phyloP scores from a whole-genome alignment of 345 rosid genomes.

The Atalantia buxifolia region DNA sequence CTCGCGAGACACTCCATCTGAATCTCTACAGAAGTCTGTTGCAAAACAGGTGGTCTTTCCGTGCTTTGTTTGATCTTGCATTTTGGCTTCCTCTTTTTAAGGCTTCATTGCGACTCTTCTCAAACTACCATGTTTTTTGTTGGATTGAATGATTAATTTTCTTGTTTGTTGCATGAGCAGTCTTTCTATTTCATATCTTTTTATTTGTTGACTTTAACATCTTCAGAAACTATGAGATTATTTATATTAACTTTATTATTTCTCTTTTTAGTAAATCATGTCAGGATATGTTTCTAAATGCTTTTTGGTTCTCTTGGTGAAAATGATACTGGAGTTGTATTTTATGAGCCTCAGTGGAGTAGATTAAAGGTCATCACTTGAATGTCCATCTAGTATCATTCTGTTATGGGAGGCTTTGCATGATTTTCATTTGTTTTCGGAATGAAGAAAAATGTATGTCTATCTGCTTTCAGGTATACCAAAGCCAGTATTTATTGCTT shows the following conservation, averaged over 20 bases:
- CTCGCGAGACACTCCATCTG: conserved; percentile 31
- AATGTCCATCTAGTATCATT: neutral
- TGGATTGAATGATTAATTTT: neutral
- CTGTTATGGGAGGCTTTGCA: neutral
- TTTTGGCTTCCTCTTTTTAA: neutral
- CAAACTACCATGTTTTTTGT: neutral
- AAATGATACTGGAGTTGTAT: neutral
- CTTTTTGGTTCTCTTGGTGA: neutral
- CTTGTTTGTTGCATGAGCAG: neutral
- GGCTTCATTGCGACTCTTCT: neutral
- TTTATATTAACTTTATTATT: neutral
- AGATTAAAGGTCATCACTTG: neutral
- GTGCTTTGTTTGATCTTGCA: neutral
- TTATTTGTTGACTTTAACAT: neutral
- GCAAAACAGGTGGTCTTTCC: conserved; percentile 62
- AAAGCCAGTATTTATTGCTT: neutral
- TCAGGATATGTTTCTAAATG: neutral
- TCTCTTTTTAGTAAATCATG: neutral
- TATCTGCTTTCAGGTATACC: neutral
- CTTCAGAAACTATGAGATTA: neutral
- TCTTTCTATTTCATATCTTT: neutral
- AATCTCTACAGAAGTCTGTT: conserved; percentile 38
- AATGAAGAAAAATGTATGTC: neutral
- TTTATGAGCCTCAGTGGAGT: neutral
- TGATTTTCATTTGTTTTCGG: neutral